phyloP scores from a whole-genome alignment of 352 stramenopile species.

The Pythium chondricola region DNA sequence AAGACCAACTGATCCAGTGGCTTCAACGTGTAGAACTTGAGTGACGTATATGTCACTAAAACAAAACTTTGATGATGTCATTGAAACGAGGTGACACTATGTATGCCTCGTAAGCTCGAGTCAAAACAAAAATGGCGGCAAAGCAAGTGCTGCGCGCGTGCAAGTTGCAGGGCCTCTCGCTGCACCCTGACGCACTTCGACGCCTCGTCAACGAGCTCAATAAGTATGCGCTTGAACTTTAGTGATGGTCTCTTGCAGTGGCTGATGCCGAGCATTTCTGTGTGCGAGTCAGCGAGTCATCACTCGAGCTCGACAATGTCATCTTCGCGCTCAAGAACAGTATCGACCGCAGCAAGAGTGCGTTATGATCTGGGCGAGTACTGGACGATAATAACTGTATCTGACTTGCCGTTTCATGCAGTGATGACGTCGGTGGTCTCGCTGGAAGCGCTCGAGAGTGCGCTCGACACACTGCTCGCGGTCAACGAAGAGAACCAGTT shows the following conservation, averaged over 20 bases:
- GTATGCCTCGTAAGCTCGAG: background rate
- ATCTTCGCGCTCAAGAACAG: constrained; percentile 87
- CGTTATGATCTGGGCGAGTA: constrained; percentile 5
- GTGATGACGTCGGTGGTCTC: constrained; percentile 81
- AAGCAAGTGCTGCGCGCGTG: constrained; percentile 79
- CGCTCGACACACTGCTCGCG: constrained; percentile 71
- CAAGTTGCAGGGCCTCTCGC: constrained; percentile 78
- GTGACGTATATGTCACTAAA: constrained; percentile 3
- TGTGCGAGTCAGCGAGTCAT: constrained; percentile 43
- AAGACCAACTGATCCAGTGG: constrained; percentile 65
- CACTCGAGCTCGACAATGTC: constrained; percentile 74
- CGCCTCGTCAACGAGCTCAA: constrained; percentile 59
- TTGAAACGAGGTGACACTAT: constrained; percentile 6
- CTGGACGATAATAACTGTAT: background rate
- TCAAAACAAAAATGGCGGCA: constrained; percentile 41
- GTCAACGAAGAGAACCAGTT: constrained; percentile 80
- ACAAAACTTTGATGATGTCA: background rate
- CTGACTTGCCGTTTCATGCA: constrained; percentile 8
- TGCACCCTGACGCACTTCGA: constrained; percentile 65
- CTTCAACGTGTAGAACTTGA: background rate
- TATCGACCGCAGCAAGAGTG: constrained; percentile 85
- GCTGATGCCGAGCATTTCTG: background rate
- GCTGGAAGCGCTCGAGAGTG: constrained; percentile 75
- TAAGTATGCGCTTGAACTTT: constrained; percentile 24
- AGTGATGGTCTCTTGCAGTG: background rate